Evolutionary conservation across 768 basidiomycete genomes (phyloP).

Genomic region (Sutorius australiensis): DNA sequence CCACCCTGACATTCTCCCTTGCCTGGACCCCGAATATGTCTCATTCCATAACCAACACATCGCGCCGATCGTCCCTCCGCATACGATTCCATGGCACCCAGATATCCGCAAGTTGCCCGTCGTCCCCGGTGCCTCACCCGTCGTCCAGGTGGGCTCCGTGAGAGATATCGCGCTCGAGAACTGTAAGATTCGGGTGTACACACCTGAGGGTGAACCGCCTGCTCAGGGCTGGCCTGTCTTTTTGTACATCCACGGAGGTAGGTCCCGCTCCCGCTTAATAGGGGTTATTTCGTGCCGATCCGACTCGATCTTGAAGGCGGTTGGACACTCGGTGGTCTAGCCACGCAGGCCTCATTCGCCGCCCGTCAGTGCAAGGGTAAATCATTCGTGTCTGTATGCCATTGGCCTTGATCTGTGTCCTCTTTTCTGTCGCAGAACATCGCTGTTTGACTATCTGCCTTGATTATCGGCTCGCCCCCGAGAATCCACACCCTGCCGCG

Average conservation of each 20-base stretch:
- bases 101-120: constrained; percentile 47
- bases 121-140: constrained; percentile 52
- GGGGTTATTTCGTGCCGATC: not conserved
- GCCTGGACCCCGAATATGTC: constrained; percentile 62
- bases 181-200: constrained; percentile 59
- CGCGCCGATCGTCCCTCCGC: constrained; percentile 43
- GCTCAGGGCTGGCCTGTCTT: constrained; percentile 63
- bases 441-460: constrained; percentile 62
- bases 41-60: constrained; percentile 51
- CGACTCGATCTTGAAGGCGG: constrained; percentile 43
- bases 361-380: constrained; percentile 25
- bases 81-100: constrained; percentile 60
- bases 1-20: constrained; percentile 53
- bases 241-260: constrained; percentile 71
- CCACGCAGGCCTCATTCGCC: constrained; percentile 56
- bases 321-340: constrained; percentile 68
- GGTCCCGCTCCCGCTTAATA: constrained; percentile 8
- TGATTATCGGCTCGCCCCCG: constrained; percentile 71
- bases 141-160: constrained; percentile 52
- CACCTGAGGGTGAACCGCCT: constrained; percentile 50
- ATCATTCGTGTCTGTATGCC: not conserved
- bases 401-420: too few species aligned
- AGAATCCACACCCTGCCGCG: constrained; percentile 66
- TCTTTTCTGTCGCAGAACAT: constrained; percentile 34
- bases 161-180: constrained; percentile 47